Conservation (phyloP, 495 filamentous ascomycete genomes). For the Corynascus novoguineensis region DNA sequence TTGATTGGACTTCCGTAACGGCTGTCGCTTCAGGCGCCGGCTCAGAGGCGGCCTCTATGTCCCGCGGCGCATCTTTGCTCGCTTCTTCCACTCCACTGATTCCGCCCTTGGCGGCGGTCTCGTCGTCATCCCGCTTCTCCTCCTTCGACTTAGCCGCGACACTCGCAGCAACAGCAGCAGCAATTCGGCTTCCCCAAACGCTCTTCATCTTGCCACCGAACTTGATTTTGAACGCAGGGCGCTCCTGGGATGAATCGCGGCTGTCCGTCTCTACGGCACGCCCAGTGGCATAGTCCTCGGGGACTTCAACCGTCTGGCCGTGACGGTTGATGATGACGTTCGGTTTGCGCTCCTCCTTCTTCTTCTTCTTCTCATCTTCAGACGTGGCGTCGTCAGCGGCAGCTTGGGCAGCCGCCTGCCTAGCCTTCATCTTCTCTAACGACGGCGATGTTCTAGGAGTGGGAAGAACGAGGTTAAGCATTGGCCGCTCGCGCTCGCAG, state of each 20-base stretch:
- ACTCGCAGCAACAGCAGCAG: slow-evolving; percentile 35
- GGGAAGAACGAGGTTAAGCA: slow-evolving; percentile 49
- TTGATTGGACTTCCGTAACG: not conserved
- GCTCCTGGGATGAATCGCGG: slow-evolving; percentile 36
- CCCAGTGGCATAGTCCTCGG: slow-evolving; percentile 45
- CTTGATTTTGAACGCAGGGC: slow-evolving; percentile 25
- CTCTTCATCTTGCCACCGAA: slow-evolving; percentile 29
- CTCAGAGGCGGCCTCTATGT: slow-evolving; percentile 11
- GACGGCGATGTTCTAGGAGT: slow-evolving; percentile 44
- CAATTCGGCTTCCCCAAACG: slow-evolving; percentile 37
- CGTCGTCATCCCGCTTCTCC: slow-evolving; percentile 15
- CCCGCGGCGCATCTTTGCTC: slow-evolving; percentile 15
- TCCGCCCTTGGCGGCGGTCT: slow-evolving; percentile 17
- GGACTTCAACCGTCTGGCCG: slow-evolving; percentile 25
- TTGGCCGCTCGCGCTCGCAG: slow-evolving; percentile 45
- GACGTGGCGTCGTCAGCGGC: slow-evolving; percentile 9
- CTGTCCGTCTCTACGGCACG: slow-evolving; percentile 52
- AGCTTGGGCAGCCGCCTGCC: slow-evolving; percentile 1
- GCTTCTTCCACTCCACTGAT: slow-evolving; percentile 2
- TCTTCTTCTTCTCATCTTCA: slow-evolving; percentile 8
- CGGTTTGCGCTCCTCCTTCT: slow-evolving; percentile 16
- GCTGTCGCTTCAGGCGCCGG: not conserved
- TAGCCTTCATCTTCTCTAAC: slow-evolving; percentile 31
- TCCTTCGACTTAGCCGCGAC: slow-evolving; percentile 23
- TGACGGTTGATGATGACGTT: slow-evolving; percentile 16